A percentile compares a stretch with the other conserved stretches of the same genome.
Conservation (phyloP, 192 early-diverging fungal genomes). For the Linnemannia elongata region DNA sequence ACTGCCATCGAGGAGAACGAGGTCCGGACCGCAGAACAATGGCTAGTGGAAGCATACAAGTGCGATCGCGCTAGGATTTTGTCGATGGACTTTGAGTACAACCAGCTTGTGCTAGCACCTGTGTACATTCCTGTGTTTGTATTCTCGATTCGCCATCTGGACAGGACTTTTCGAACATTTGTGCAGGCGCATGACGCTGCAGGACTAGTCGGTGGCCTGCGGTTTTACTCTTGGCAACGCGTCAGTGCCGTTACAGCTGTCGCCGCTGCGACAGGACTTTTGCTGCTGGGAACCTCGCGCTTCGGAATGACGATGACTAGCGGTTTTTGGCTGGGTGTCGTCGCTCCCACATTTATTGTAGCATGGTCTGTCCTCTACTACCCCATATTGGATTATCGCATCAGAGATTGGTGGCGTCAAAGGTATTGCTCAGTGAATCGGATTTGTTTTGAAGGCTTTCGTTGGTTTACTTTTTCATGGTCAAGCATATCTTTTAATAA, state of each 20-base stretch:
- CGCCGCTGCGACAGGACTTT: slow-evolving; percentile 28
- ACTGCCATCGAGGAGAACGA: slow-evolving; percentile 60
- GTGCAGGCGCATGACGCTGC: slow-evolving; percentile 63
- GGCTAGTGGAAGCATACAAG: slow-evolving; percentile 51
- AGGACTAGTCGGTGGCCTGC: slow-evolving; percentile 58
- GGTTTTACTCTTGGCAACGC: slow-evolving; percentile 65
- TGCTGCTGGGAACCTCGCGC: slow-evolving; percentile 28
- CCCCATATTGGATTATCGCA: slow-evolving; percentile 58
- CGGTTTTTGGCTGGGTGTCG: slow-evolving; percentile 61
- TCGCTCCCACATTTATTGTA: slow-evolving; percentile 57
- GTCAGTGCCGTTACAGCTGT: slow-evolving; percentile 59
- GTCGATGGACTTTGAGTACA: slow-evolving; percentile 58
- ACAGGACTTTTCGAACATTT: slow-evolving; percentile 65
- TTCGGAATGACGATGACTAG: slow-evolving; percentile 35
- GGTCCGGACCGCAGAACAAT: slow-evolving; percentile 56
- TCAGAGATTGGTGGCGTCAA: slow-evolving; percentile 59
- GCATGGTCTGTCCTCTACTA: slow-evolving; percentile 65
- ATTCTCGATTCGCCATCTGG: slow-evolving; percentile 59
- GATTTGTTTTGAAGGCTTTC: neutral
- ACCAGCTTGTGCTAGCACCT: slow-evolving; percentile 57
- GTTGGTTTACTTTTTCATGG: too few species aligned
- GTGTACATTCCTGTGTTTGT: slow-evolving; percentile 67
- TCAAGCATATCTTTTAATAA: neutral
- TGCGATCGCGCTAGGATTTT: slow-evolving; percentile 62
- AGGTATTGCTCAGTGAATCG: slow-evolving; percentile 9